phyloP scores from a whole-genome alignment of 176 grass and related monocot genomes.

The Phragmites australis region DNA sequence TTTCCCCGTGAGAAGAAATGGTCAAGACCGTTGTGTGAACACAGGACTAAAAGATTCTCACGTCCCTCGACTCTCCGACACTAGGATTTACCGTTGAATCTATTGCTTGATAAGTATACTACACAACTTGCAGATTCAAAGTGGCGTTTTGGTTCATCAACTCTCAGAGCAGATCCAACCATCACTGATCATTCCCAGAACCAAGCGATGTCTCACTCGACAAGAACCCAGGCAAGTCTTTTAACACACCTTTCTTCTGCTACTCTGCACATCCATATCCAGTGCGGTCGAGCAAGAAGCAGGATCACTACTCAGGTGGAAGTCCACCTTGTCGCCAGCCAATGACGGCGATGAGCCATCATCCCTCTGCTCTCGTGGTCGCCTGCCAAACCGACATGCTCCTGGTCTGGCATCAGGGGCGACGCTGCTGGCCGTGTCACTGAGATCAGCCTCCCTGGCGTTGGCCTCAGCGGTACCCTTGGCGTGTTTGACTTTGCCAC shows the following conservation, averaged over 20 bases:
- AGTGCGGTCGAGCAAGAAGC: conserved; percentile 8
- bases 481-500: conserved; percentile 30
- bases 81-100: background rate
- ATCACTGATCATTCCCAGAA: background rate
- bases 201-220: background rate
- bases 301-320: conserved; percentile 49
- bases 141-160: background rate
- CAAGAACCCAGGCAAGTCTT: background rate
- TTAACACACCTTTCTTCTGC: background rate
- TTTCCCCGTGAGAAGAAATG: background rate
- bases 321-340: conserved; percentile 34
- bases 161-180: background rate
- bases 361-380: conserved; percentile 46
- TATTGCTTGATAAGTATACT: background rate
- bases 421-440: conserved; percentile 19
- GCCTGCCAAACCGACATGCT: conserved; percentile 39
- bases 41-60: background rate
- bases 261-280: background rate
- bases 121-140: background rate
- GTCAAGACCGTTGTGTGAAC: background rate
- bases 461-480: conserved; percentile 39
- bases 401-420: conserved; percentile 50
- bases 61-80: background rate
- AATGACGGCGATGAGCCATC: background rate
- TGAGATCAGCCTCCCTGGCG: conserved; percentile 30